phyloP scores from a whole-genome alignment of 345 rosid genomes.

The Boechera retrofracta region DNA sequence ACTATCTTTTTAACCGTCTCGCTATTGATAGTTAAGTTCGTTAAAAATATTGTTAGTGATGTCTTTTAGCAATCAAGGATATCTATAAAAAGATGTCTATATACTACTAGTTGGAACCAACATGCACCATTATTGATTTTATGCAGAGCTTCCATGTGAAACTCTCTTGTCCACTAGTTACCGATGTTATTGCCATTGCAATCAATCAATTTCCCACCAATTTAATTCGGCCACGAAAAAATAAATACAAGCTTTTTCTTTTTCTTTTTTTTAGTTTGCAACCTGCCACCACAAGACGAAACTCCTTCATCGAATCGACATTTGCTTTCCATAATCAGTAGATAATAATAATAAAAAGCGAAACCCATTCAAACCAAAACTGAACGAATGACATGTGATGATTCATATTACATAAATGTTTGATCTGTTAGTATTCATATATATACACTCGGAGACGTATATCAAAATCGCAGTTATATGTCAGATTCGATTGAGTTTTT shows the following conservation, averaged over 20 bases:
- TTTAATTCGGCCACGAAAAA: constrained; percentile 11
- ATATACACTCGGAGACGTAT: background rate
- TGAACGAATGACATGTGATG: constrained; percentile 9
- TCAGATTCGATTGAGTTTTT: background rate
- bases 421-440: no score
- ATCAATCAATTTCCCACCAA: constrained; percentile 26
- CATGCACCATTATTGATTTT: constrained; percentile 28
- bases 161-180: constrained; percentile 35
- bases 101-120: constrained; percentile 17
- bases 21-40: constrained; percentile 11
- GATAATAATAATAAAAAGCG: background rate
- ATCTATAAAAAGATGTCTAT: background rate
- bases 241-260: background rate
- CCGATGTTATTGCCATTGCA: constrained; percentile 32
- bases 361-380: constrained; percentile 3
- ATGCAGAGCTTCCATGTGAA: constrained; percentile 41
- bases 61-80: constrained; percentile 10
- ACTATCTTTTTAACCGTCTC: constrained; percentile 2
- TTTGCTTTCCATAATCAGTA: constrained; percentile 1
- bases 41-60: constrained; percentile 18
- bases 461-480: constrained; percentile 8
- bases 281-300: constrained; percentile 8
- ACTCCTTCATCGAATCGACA: constrained; percentile 3
- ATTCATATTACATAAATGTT: background rate
- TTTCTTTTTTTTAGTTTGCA: background rate